A percentile compares a stretch with the other conserved stretches of the same genome.
These are phyloP conservation scores for Fraxinus nigra DNA, from an alignment of 305 asterid species.

Conservation along the genomic window DNA sequence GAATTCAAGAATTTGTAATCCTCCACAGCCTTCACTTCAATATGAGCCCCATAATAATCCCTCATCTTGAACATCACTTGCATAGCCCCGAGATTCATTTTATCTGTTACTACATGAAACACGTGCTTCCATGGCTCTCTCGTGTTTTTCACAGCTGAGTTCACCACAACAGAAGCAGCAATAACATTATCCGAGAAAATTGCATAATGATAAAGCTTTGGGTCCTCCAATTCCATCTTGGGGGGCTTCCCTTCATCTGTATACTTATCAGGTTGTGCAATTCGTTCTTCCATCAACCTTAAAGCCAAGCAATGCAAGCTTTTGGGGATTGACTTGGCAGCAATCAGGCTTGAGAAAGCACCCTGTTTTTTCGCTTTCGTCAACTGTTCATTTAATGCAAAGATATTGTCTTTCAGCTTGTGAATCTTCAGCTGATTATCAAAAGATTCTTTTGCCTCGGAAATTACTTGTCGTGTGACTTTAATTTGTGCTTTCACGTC, in stretches of 20 bases:
- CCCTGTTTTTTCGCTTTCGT: conserved; percentile 33
- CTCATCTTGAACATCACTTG: conserved; percentile 40
- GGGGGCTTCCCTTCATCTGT: conserved; percentile 32
- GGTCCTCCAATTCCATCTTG: conserved; percentile 31
- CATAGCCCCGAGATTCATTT: conserved; percentile 43
- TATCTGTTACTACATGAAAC: conserved; percentile 40
- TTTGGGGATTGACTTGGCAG: conserved; percentile 38
- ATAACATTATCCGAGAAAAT: conserved; percentile 39
- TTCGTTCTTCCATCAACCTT: conserved; percentile 41
- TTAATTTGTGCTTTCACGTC: conserved; percentile 38
- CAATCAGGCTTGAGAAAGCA: conserved; percentile 41
- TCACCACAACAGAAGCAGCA: conserved; percentile 43
- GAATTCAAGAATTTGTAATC: conserved; percentile 38
- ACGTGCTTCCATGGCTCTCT: conserved; percentile 35
- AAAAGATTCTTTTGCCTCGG: conserved; percentile 37
- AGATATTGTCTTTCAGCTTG: conserved; percentile 39
- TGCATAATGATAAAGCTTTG: conserved; percentile 37
- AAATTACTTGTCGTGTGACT: conserved; percentile 31
- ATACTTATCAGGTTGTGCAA: conserved; percentile 33
- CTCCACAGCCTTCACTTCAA: conserved; percentile 39
- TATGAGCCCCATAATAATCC: conserved; percentile 35
- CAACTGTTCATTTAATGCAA: conserved; percentile 37
- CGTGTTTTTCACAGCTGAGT: conserved; percentile 36
- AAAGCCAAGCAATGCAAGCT: conserved; percentile 39
- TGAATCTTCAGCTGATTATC: conserved; percentile 39